Evolutionary conservation across 192 early-diverging fungal genomes (phyloP).

Genomic region (Backusella australiensis): DNA sequence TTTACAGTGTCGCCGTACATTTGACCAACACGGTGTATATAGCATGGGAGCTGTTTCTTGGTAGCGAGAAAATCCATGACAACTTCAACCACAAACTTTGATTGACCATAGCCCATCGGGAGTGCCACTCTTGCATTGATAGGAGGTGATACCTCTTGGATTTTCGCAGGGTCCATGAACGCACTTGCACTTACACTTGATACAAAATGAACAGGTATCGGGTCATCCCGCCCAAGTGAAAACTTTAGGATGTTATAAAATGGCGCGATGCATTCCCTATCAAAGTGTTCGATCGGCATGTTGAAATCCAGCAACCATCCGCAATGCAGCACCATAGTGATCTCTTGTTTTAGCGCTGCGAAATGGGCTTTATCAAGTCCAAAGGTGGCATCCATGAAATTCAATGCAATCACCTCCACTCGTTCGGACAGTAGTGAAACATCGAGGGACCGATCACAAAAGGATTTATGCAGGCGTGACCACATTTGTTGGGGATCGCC

Average conservation of each 20-base stretch:
- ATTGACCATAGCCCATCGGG: conserved; percentile 33
- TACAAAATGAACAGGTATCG: conserved; percentile 30
- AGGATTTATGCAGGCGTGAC: conserved; percentile 12
- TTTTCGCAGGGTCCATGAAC: not conserved
- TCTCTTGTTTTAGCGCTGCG: conserved; percentile 17
- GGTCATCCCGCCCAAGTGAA: not conserved
- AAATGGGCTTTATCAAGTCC: conserved; percentile 22
- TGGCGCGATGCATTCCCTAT: conserved; percentile 23
- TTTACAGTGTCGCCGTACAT: conserved; percentile 22
- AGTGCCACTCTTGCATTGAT: conserved; percentile 12
- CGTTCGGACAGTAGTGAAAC: conserved; percentile 5
- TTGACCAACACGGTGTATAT: conserved; percentile 32
- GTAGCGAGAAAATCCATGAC: conserved; percentile 12
- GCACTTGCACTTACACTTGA: conserved; percentile 29
- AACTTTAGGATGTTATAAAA: conserved; percentile 26
- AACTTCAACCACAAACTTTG: conserved; percentile 30
- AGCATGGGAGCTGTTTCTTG: conserved; percentile 18
- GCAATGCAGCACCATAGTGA: conserved; percentile 31
- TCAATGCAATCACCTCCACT: conserved; percentile 8
- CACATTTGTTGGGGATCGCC: conserved; percentile 5
- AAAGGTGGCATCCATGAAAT: conserved; percentile 17
- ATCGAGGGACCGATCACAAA: conserved; percentile 24
- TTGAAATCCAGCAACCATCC: conserved; percentile 40
- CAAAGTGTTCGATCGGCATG: conserved; percentile 27
- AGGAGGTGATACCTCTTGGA: conserved; percentile 17